Percentiles rank a stretch among this genome's conserved stretches.
Conservation (phyloP, 2,329 filamentous ascomycete species). For the Akanthomyces muscarius region DNA sequence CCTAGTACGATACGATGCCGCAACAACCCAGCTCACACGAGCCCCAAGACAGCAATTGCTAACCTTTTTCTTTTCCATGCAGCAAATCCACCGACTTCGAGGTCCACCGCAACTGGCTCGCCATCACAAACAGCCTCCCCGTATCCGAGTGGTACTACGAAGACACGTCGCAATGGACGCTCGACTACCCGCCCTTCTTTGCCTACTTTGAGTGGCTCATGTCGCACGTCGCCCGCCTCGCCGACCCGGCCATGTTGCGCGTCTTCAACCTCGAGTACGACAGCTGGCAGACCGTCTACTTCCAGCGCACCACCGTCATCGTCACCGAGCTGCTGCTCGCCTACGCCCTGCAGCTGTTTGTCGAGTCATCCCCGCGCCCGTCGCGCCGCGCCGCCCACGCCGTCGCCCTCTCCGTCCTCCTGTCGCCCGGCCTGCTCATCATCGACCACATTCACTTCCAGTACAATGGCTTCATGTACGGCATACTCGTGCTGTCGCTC, state of each 20-base stretch:
- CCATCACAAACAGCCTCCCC: conserved; percentile 86
- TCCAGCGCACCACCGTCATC: conserved; percentile 87
- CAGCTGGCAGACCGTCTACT: conserved; percentile 91
- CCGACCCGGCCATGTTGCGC: conserved; percentile 77
- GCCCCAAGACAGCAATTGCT: neutral
- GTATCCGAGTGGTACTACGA: conserved; percentile 93
- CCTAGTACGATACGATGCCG: conserved; percentile 65
- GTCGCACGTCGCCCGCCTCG: conserved; percentile 72
- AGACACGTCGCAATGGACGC: conserved; percentile 97
- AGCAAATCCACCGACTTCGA: conserved; percentile 99
- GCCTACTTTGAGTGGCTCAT: conserved; percentile 94
- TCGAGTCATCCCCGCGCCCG: conserved; percentile 62
- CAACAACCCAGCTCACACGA: neutral
- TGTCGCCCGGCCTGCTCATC: conserved; percentile 90
- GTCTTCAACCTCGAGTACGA: conserved; percentile 79
- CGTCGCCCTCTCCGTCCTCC: conserved; percentile 79
- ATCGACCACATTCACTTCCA: conserved; percentile 99
- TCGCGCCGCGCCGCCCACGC: conserved; percentile 78
- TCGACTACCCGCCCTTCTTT: conserved; percentile 98
- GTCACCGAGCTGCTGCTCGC: conserved; percentile 77
- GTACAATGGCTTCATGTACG: conserved; percentile 97
- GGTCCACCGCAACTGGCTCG: conserved; percentile 97
- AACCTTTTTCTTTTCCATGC: conserved; percentile 16
- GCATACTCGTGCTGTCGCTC: conserved; percentile 80
- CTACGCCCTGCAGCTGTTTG: conserved; percentile 76